A percentile compares a stretch with the other conserved stretches of the same genome.
Evolutionary conservation across 73 alveolate species (phyloP).

Genomic region (Tetrahymena malaccensis): DNA sequence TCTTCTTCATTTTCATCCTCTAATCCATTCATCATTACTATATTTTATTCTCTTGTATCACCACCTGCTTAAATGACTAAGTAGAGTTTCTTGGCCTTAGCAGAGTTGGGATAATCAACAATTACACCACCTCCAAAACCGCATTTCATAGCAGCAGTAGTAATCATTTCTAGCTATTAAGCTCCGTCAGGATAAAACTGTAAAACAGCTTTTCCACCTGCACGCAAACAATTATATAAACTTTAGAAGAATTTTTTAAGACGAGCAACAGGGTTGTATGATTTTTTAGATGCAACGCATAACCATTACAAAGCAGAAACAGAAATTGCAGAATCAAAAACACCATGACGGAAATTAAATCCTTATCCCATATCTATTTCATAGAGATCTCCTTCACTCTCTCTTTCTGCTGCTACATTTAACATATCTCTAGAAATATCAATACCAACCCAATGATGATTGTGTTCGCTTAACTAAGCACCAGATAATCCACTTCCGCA

Average conservation of each 20-base stretch:
- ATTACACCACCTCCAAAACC: constrained; percentile 96
- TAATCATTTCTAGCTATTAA: constrained; percentile 80
- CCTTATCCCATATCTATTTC: constrained; percentile 94
- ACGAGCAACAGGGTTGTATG: constrained; percentile 78
- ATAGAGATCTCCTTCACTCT: constrained; percentile 80
- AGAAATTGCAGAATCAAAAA: constrained; percentile 90
- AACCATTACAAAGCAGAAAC: constrained; percentile 94
- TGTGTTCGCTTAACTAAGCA: constrained; percentile 69
- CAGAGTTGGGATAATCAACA: constrained; percentile 90
- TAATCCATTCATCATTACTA: constrained; percentile 22
- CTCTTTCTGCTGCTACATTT: constrained; percentile 80
- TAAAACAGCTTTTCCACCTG: constrained; percentile 86
- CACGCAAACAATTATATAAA: constrained; percentile 70
- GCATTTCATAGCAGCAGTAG: constrained; percentile 87
- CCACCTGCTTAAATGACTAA: constrained; percentile 55
- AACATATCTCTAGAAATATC: constrained; percentile 92
- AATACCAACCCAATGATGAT: constrained; percentile 90
- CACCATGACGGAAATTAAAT: constrained; percentile 87
- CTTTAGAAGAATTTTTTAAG: constrained; percentile 74
- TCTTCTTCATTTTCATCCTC: constrained; percentile 30
- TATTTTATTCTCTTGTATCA: constrained; percentile 1
- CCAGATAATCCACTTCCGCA: constrained; percentile 97
- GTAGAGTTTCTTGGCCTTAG: constrained; percentile 88
- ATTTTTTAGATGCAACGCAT: constrained; percentile 81
- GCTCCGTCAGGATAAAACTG: constrained; percentile 92